Conservation (phyloP, 2,329 filamentous ascomycete species). For the Beauveria sp. region DNA sequence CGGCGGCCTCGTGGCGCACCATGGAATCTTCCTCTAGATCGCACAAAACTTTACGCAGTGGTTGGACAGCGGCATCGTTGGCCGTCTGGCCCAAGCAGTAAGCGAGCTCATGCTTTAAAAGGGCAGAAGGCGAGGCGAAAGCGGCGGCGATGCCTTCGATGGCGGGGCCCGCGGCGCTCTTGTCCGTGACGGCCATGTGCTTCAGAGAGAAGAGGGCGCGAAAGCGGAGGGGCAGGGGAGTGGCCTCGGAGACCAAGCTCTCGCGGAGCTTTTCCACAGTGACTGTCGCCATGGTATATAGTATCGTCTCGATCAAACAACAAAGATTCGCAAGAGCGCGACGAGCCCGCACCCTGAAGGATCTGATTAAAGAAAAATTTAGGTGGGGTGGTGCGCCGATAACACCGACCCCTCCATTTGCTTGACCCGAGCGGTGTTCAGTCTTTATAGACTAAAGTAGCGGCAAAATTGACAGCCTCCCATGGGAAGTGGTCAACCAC, state of each 20-base stretch:
- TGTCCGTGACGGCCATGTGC: conserved; percentile 70
- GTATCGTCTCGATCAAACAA: conserved; percentile 8
- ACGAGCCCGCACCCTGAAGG: background rate
- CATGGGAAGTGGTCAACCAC: conserved; percentile 21
- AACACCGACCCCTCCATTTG: conserved; percentile 12
- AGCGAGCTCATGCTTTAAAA: conserved; percentile 93
- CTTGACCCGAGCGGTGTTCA: background rate
- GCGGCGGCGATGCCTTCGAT: conserved; percentile 81
- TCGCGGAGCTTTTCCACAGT: conserved; percentile 61
- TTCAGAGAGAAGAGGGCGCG: conserved; percentile 97
- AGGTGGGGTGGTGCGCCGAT: conserved; percentile 16
- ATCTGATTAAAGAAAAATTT: conserved; percentile 14
- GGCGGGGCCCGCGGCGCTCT: conserved; percentile 46
- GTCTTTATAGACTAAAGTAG: background rate
- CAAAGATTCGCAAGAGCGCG: background rate
- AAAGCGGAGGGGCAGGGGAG: conserved; percentile 81
- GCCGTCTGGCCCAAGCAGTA: conserved; percentile 93
- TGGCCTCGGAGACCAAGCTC: conserved; percentile 70
- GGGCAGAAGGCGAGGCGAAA: conserved; percentile 75
- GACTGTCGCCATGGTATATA: conserved; percentile 19
- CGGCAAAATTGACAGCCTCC: background rate
- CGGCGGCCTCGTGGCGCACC: conserved; percentile 93
- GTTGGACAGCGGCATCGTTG: conserved; percentile 65
- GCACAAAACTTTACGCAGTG: conserved; percentile 65
- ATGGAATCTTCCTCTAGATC: conserved; percentile 82